phyloP scores from a whole-genome alignment of 179 eudicot genomes.

The Heliamphora pulchella region DNA sequence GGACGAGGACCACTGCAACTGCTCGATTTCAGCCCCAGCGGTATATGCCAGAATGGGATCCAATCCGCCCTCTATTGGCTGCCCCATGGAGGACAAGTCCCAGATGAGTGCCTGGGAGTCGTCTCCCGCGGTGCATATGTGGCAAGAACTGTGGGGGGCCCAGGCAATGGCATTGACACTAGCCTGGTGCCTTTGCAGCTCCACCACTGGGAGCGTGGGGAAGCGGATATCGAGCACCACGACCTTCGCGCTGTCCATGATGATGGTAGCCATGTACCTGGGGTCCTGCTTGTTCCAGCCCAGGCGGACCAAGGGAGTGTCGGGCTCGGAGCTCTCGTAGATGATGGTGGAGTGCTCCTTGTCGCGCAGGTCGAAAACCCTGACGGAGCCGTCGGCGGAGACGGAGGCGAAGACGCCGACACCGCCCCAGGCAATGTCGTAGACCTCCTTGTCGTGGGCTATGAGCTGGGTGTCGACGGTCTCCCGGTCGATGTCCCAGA shows the following conservation, averaged over 20 bases:
- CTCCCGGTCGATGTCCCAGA: constrained; percentile 66
- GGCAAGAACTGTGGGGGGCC: constrained; percentile 83
- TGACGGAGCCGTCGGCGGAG: constrained; percentile 67
- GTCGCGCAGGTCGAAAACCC: constrained; percentile 68
- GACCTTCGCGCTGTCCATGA: constrained; percentile 74
- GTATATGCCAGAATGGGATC: constrained; percentile 76
- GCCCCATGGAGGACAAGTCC: constrained; percentile 76
- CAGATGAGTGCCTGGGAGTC: constrained; percentile 82
- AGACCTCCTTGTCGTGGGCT: constrained; percentile 78
- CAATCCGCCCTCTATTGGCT: constrained; percentile 73
- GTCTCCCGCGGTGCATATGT: constrained; percentile 78
- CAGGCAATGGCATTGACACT: constrained; percentile 77
- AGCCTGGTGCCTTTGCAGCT: constrained; percentile 67
- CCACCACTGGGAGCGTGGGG: constrained; percentile 71
- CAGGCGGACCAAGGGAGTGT: constrained; percentile 60
- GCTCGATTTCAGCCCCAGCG: constrained; percentile 79
- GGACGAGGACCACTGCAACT: constrained; percentile 76
- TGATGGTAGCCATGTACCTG: constrained; percentile 75
- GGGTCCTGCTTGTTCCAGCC: constrained; percentile 92
- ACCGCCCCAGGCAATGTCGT: constrained; percentile 74
- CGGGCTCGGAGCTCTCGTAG: constrained; percentile 76
- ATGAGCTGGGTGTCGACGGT: constrained; percentile 62
- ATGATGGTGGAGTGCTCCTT: constrained; percentile 82
- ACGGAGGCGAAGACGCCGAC: constrained; percentile 69
- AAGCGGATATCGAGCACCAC: constrained; percentile 68